phyloP scores from a whole-genome alignment of 2,329 filamentous ascomycete genomes.

The Lachnellula suecica region DNA sequence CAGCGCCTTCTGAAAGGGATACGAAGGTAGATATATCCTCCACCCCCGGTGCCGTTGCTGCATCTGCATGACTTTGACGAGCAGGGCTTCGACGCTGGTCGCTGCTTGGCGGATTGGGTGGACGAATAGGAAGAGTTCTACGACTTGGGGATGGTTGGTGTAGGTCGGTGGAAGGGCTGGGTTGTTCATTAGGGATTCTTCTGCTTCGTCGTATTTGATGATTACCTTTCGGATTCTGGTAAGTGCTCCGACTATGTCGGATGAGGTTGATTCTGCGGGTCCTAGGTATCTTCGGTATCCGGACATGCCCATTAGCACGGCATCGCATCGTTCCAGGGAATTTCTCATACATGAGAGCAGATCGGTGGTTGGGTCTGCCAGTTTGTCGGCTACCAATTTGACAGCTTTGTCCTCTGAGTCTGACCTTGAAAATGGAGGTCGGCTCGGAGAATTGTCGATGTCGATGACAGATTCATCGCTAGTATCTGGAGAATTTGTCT shows the following conservation, averaged over 20 bases:
- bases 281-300: conserved; percentile 49
- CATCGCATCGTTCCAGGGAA: conserved; percentile 47
- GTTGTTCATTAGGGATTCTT: conserved; percentile 46
- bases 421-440: conserved; percentile 24
- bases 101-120: conserved; percentile 54
- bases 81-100: conserved; percentile 44
- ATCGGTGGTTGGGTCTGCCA: conserved; percentile 47
- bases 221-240: conserved; percentile 43
- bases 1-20: conserved; percentile 52
- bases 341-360: conserved; percentile 47
- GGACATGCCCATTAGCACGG: conserved; percentile 52
- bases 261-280: conserved; percentile 41
- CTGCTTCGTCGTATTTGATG: conserved; percentile 45
- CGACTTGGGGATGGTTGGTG: conserved; percentile 47
- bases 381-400: conserved; percentile 31
- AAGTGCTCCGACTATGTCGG: conserved; percentile 41
- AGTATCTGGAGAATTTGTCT: not conserved
- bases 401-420: conserved; percentile 31
- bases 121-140: conserved; percentile 54
- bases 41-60: conserved; percentile 40
- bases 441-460: conserved; percentile 31
- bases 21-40: conserved; percentile 49
- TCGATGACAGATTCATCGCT: conserved; percentile 36
- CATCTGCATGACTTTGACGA: conserved; percentile 48
- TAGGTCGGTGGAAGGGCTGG: conserved; percentile 45